A percentile compares a stretch with the other conserved stretches of the same genome.
phyloP scores from a whole-genome alignment of 2,329 filamentous ascomycete species.

The Teratosphaeria zuluensis region DNA sequence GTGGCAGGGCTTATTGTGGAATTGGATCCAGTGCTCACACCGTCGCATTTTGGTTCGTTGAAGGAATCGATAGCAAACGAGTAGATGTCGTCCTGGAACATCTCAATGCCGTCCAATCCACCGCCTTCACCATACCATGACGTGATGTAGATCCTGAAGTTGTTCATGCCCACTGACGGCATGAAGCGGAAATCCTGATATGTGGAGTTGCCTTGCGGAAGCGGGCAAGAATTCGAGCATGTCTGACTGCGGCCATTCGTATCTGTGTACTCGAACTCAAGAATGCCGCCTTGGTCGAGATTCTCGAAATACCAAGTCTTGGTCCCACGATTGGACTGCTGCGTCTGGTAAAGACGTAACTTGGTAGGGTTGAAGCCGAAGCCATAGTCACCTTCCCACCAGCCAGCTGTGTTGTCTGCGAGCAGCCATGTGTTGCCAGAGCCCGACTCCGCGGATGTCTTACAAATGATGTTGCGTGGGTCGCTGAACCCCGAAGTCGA shows the following conservation, averaged over 20 bases:
- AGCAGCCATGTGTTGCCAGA: constrained; percentile 77
- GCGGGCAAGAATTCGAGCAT: constrained; percentile 77
- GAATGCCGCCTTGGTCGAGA: constrained; percentile 78
- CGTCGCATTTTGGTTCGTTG: constrained; percentile 77
- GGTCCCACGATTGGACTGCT: constrained; percentile 68
- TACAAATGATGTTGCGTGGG: constrained; percentile 75
- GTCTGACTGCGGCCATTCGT: constrained; percentile 51
- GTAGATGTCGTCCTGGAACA: constrained; percentile 62
- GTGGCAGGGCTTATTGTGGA: constrained; percentile 48
- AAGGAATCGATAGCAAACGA: constrained; percentile 77
- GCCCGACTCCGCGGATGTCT: constrained; percentile 55
- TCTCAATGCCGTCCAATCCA: constrained; percentile 74
- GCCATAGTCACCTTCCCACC: constrained; percentile 72
- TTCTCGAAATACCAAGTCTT: constrained; percentile 81
- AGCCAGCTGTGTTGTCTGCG: constrained; percentile 63
- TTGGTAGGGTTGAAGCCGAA: constrained; percentile 84
- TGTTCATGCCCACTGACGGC: constrained; percentile 77
- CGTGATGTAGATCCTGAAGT: constrained; percentile 74
- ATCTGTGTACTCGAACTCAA: constrained; percentile 93
- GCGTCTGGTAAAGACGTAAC: constrained; percentile 79
- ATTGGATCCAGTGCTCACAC: constrained; percentile 50
- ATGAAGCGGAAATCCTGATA: constrained; percentile 92
- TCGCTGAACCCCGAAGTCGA: constrained; percentile 58
- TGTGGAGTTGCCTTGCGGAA: constrained; percentile 56
- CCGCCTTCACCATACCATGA: constrained; percentile 80